Base-by-base conservation (phyloP, 2,329 filamentous ascomycete genomes). In the Thielaviopsis cerberus region DNA sequence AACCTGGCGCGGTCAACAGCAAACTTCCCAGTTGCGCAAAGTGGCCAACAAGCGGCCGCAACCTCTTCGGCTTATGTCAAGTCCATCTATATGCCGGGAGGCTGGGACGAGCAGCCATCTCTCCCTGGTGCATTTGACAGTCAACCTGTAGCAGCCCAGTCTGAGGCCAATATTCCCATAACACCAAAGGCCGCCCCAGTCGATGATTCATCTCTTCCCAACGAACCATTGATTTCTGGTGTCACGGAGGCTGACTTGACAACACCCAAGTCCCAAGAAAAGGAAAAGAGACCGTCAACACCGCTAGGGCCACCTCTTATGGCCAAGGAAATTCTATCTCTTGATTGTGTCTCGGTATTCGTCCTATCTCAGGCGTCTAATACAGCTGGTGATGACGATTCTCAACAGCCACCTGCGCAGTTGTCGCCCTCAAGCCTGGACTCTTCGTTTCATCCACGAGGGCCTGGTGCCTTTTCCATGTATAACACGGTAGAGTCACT, bases 11-110 rank as follows among this genome's bases (percentile, higher is more conserved):
- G 10, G 41, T 17, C 41, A 20, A n/a, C n/a, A 22, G n/a, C 20
- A 48, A 48, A 22, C 22, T 3, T 11, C 4, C 6, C n/a, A 1
- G 13, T n/a, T 6, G 41, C 4, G 41, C 41, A 48, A 48, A 48
- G 6, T 22, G 41, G n/a, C n/a, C 41, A 48, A 48, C 2, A 4
- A 7, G 11, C 41, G 6, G 4, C 17, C n/a, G 22, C 41, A 22
- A 22, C 17, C 2, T 48, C 34, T 22, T 58, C 55, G n/a, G 30
- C 30, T 13, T 34, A 54, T 25, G 56, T 58, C 52, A 61, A 53
- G 26, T 60, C 58, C 1, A 55, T 60, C n/a, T 50, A 55, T 22
- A 61, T 61, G 59, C 59, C 59, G 8, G 59, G 59, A 1, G 59
- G 59, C 37, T 61, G 59, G 59, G 56, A 45, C 24, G 50, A 56